These are phyloP conservation scores for Lactifluus subvellereus DNA, from an alignment of 768 basidiomycete genomes.

Conservation along the genomic window DNA sequence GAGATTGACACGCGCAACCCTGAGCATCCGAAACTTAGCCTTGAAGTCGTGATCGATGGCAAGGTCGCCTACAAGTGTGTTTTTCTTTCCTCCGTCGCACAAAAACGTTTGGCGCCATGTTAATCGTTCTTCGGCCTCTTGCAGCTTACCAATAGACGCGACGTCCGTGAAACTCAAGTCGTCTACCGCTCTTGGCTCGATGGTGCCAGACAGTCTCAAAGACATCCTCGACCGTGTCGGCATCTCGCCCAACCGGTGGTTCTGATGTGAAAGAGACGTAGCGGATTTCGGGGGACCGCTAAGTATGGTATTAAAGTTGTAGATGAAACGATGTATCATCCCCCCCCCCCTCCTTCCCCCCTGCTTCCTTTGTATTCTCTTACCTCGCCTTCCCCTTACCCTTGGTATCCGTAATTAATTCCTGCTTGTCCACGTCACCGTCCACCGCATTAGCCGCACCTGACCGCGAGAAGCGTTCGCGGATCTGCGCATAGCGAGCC, in stretches of 20 bases:
- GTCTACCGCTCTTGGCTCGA: slow-evolving; percentile 41
- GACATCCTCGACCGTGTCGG: slow-evolving; percentile 53
- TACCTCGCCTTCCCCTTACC: neutral
- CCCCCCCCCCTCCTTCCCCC: neutral
- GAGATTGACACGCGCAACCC: slow-evolving; percentile 61
- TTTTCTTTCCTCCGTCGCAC: neutral
- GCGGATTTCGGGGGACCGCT: neutral
- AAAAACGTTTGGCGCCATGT: neutral
- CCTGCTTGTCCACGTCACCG: slow-evolving; percentile 31
- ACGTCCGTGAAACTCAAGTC: slow-evolving; percentile 40
- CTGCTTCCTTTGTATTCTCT: neutral
- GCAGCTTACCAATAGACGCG: slow-evolving; percentile 45
- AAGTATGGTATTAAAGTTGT: slow-evolving; percentile 11
- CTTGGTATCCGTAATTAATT: neutral
- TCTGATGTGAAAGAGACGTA: slow-evolving; percentile 31
- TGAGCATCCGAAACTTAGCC: slow-evolving; percentile 43
- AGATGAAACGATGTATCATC: slow-evolving; percentile 3
- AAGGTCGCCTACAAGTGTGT: slow-evolving; percentile 46
- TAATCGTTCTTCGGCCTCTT: neutral
- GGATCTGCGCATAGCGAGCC: slow-evolving; percentile 72
- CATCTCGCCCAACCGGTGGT: slow-evolving; percentile 51
- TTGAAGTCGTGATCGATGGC: slow-evolving; percentile 61
- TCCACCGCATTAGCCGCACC: slow-evolving; percentile 27
- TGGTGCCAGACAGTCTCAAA: slow-evolving; percentile 45
- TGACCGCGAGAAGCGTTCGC: slow-evolving; percentile 55